These are phyloP conservation scores for Huntiella omanensis DNA, from an alignment of 2,329 filamentous ascomycete species.

Conservation along the genomic window DNA sequence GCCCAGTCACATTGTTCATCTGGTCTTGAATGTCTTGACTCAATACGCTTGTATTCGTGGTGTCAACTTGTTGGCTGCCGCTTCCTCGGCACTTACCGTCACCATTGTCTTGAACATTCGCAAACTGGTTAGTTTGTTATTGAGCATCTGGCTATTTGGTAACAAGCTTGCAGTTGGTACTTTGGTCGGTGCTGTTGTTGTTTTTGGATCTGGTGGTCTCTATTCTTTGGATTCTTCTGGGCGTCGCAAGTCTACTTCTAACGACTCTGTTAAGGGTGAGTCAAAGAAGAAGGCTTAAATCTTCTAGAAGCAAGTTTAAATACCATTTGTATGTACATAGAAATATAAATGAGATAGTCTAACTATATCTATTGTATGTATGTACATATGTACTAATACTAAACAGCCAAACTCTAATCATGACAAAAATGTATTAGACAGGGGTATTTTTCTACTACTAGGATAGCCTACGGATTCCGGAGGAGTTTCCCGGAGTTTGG, in stretches of 20 bases:
- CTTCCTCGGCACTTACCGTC: constrained; percentile 79
- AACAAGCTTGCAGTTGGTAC: constrained; percentile 64
- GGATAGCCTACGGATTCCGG: no score
- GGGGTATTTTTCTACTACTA: no score
- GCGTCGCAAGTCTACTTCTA: constrained; percentile 1
- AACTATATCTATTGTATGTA: no score
- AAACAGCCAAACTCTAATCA: no score
- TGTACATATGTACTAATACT: no score
- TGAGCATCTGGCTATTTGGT: constrained; percentile 90
- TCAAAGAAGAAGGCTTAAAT: constrained; percentile 8
- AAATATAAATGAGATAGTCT: background rate
- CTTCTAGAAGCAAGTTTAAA: background rate
- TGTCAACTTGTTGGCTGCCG: constrained; percentile 81
- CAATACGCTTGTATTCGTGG: constrained; percentile 92
- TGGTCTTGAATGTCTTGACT: constrained; percentile 63
- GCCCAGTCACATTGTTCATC: constrained; percentile 53
- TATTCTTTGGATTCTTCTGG: constrained; percentile 55
- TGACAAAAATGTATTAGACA: no score
- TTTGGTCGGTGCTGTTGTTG: constrained; percentile 59
- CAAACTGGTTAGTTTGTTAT: constrained; percentile 74
- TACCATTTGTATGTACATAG: no score
- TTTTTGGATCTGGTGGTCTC: constrained; percentile 78
- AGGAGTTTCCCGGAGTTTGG: no score
- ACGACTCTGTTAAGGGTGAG: constrained; percentile 2
- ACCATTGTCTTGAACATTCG: constrained; percentile 92